Evolutionary conservation across 192 early-diverging fungal species (phyloP), one percentile per base, ranked within the genome.

Genomic region (Mortierella hygrophila): DNA sequence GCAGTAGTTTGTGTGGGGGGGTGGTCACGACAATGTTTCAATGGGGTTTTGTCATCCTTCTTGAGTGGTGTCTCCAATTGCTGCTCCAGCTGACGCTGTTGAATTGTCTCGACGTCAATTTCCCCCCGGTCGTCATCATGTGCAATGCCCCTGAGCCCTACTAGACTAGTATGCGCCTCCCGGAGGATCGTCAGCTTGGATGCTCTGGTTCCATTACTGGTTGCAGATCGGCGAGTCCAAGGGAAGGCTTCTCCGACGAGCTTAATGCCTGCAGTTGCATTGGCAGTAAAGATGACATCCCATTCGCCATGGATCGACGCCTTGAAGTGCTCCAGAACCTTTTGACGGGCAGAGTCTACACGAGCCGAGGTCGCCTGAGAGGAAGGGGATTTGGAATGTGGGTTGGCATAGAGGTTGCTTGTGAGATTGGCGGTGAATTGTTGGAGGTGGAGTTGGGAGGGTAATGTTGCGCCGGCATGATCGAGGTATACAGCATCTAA

Each of bases 251-350:
- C 97, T 6, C 93, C 96, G 0, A 95, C 93, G 9, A 97, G 78
- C 77, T 94, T 94, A 63, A 95, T 91, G 10, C 94, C 95, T 10
- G 91, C 94, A 0, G 96, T 96, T 11, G 96, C 95, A 81, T 95
- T 95, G 37, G 91, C 90, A 2, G 95, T 96, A 73, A 97, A 97
- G 10, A 97, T 89, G 11, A 95, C 92, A 4, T 91, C 87, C 82
- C 95, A 96, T 9, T 92, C 83, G 35, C 87, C 82, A 16, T 90
- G 89, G n/a, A 79, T 72, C 15, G 89, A 88, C 1, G 93, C 92
- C 63, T 91, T 90, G 68, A 96, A 90, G 76, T 93, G 92, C 18
- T 70, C 78, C 8, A 94, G 87, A 37, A 95, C 78, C 16, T 91
- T 90, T 77, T 85, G 82, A 63, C 94, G 90, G 29, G 89, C 89